Conservation (phyloP, 1,284 basidiomycete genomes). For the Ceratobasidium sp. region DNA sequence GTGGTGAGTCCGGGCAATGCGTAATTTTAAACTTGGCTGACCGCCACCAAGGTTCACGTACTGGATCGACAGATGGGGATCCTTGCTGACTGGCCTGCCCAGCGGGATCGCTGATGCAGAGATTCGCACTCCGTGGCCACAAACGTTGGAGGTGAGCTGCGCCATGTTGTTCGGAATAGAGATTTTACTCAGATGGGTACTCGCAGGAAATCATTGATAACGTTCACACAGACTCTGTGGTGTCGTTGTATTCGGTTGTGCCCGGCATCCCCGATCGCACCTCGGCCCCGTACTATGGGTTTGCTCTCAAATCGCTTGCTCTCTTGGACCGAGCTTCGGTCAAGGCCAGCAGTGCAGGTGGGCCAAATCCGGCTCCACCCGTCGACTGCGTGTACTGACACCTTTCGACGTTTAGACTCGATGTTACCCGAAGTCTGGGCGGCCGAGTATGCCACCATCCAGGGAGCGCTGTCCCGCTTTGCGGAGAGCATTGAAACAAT, state of each 20-base stretch:
- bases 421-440: slow-evolving; percentile 33
- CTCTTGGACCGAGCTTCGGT: slow-evolving; percentile 32
- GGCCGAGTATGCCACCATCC: slow-evolving; percentile 18
- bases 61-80: slow-evolving; percentile 39
- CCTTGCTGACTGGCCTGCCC: slow-evolving; percentile 27
- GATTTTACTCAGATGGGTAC: neutral
- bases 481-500: neutral
- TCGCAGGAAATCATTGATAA: slow-evolving; percentile 27
- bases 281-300: slow-evolving; percentile 20
- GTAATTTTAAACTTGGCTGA: neutral
- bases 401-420: slow-evolving; percentile 13
- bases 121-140: slow-evolving; percentile 32
- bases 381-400: neutral
- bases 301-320: slow-evolving; percentile 30
- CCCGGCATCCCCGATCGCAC: slow-evolving; percentile 27
- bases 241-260: slow-evolving; percentile 15
- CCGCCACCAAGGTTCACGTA: slow-evolving; percentile 16
- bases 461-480: slow-evolving; percentile 7
- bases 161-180: neutral
- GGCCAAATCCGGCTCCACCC: neutral
- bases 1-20: slow-evolving; percentile 16
- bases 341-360: slow-evolving; percentile 37
- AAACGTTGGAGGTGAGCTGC: slow-evolving; percentile 28
- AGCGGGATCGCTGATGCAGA: slow-evolving; percentile 38
- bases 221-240: slow-evolving; percentile 25